Evolutionary conservation across 1,284 basidiomycete genomes (phyloP), one percentile per base, ranked within the genome.

Genomic region (Leccinum brunneo-olivaceum): DNA sequence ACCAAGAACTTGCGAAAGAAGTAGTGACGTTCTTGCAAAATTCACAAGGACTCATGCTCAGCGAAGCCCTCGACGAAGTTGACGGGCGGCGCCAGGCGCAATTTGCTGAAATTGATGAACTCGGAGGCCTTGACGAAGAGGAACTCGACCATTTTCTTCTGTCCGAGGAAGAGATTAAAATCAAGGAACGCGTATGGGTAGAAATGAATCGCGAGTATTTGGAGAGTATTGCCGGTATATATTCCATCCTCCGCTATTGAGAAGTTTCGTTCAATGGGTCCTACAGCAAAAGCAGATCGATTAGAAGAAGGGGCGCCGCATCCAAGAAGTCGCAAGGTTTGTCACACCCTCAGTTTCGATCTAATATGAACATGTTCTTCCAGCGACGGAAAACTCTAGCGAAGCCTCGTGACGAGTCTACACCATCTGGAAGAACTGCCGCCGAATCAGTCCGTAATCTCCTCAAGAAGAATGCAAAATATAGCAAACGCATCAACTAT

Each of bases 131-230:
- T 20, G 89, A 98, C 65, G 96, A 98, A 56, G 90, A 85, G 6
- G 96, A 99, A 64, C 73, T 98, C 35, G 90, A 98, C 61, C 70
- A 69, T 20, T 92, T 90, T 68, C 73, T 96, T 47, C 67, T 97
- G 37, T 83, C 76, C 10, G 83, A 89, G 36, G 88, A 90, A 20
- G 95, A 98, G 64, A 84, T 90, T 6, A 80, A 77, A 60, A 77
- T 92, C 58, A 96, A 94, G 63, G 92, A 95, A 58, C 81, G 93
- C 20, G 81, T 98, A 15, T 98, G 96, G 96, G 89, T 98, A 49
- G 92, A 95, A 66, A 75, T 93, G 61, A 98, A 98, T 66, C 80
- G 79, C 52, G 92, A 96, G 43, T 98, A 96, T 69, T 68, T 98
- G 39, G 90, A 96, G 62, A 83, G 87, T 24, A 72, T 94, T 35